Evolutionary conservation across 345 rosid genomes (phyloP), one percentile per base, ranked within the genome.

Genomic region (Laguncularia racemosa): DNA sequence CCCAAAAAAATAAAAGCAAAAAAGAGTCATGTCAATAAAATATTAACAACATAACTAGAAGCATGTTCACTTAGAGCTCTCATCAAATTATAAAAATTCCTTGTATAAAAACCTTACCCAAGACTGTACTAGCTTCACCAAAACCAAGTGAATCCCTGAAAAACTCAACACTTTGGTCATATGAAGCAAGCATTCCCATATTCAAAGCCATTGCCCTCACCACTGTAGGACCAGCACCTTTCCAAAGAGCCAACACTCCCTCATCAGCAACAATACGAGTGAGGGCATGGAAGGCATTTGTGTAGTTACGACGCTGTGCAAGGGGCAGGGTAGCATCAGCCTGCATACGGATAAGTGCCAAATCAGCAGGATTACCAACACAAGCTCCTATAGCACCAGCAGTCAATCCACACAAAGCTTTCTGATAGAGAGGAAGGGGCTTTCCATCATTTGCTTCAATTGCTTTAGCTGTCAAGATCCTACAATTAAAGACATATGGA

Each of bases 161-260:
- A 64, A 89, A 82, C 67, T 93, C 99, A 56, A 89, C 95, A 84
- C 80, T 79, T 69, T 93, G 99, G 71, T 89, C 99, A 59, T 93
- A 93, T 54, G 99, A 93, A 38, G 99, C 99, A 82, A 89, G 99
- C 99, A 93, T 90, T 57, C 99, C 99, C 99, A 87, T 93, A 83
- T 93, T 93, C 85, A 93, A 74, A 20, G 99, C 99, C 99, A 93
- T 93, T 12, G 99, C 99, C 70, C 99, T 85, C 57, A 93, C 97
- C 15, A 93, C 99, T 46, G 99, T 93, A 2, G 99, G 99, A 18
- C 97, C 99, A 56, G 97, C 96, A 47, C 99, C 99, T 83, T 93
- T 93, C 99, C 99, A 93, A 16, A 93, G 97, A 4, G 99, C 95
- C 69, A 89, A 62, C 70, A 93, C 83, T 20, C 99, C 99, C 72